These are phyloP conservation scores for Solanum hybrid DNA, from an alignment of 305 asterid species.

Conservation along the genomic window DNA sequence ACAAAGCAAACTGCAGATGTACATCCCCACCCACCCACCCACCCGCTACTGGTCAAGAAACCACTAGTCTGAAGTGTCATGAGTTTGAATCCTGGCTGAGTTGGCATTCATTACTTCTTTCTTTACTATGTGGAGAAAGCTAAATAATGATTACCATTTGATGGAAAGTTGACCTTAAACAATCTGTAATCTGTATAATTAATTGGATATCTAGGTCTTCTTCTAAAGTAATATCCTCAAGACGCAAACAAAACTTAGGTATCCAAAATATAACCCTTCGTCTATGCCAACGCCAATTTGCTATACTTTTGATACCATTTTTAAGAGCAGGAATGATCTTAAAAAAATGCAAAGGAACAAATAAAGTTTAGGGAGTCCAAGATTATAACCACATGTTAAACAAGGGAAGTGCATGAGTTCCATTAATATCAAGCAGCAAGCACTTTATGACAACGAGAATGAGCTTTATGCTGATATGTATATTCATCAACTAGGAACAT, in stretches of 20 bases:
- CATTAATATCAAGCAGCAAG: slow-evolving; percentile 1
- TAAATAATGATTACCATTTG: background rate
- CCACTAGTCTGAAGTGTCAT: background rate
- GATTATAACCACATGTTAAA: background rate
- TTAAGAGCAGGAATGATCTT: background rate
- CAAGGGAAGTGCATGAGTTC: background rate
- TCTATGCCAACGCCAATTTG: background rate
- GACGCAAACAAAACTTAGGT: background rate
- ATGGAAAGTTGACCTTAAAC: background rate
- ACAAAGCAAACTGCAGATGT: background rate
- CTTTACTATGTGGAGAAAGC: background rate
- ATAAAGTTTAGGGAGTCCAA: background rate
- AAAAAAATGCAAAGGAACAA: background rate
- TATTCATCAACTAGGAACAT: background rate
- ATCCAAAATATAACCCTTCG: background rate
- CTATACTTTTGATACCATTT: background rate
- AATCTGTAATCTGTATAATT: background rate
- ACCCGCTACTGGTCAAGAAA: background rate
- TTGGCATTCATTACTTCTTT: background rate
- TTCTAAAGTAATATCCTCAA: background rate
- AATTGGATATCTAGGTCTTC: background rate
- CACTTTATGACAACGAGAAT: background rate
- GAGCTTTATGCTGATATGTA: background rate
- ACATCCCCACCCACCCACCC: background rate
- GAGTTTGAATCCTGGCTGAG: background rate